These are phyloP conservation scores for Rhododendron griersonianum DNA, from an alignment of 148 eudicot species.

Conservation along the genomic window DNA sequence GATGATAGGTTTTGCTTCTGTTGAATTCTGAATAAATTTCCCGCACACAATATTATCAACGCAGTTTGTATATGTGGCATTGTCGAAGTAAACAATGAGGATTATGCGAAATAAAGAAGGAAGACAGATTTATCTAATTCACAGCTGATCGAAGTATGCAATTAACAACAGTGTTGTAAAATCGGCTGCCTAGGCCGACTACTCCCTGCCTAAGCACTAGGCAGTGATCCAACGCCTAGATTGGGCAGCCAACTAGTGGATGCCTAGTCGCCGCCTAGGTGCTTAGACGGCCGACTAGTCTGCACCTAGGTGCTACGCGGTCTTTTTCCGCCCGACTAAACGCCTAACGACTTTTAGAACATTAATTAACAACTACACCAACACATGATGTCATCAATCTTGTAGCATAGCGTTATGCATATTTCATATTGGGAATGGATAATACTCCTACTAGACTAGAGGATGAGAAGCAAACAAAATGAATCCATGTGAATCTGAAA, in stretches of 20 bases:
- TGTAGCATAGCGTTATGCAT: background rate
- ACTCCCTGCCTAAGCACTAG: too few relatives aligned
- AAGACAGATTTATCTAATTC: background rate
- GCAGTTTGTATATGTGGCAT: background rate
- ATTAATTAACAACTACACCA: background rate
- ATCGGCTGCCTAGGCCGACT: too few relatives aligned
- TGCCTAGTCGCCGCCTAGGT: too few relatives aligned
- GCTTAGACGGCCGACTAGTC: too few relatives aligned
- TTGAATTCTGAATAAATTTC: background rate
- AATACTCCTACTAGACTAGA: background rate
- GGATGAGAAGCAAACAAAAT: background rate
- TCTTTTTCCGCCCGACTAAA: too few relatives aligned
- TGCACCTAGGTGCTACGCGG: too few relatives aligned
- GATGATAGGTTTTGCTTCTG: background rate
- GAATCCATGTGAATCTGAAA: conserved; percentile 12
- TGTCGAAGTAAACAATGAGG: background rate
- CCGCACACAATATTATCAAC: background rate
- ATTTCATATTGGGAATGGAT: background rate
- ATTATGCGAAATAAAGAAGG: background rate
- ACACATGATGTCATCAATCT: background rate
- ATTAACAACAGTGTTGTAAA: background rate
- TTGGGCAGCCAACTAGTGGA: too few relatives aligned
- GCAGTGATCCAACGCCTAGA: too few relatives aligned
- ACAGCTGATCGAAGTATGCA: background rate
- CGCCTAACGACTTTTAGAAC: too few relatives aligned